Percentiles rank a stretch among this genome's conserved stretches.
Conservation (phyloP, 768 basidiomycete genomes). For the Amanita pseudoporphyria region DNA sequence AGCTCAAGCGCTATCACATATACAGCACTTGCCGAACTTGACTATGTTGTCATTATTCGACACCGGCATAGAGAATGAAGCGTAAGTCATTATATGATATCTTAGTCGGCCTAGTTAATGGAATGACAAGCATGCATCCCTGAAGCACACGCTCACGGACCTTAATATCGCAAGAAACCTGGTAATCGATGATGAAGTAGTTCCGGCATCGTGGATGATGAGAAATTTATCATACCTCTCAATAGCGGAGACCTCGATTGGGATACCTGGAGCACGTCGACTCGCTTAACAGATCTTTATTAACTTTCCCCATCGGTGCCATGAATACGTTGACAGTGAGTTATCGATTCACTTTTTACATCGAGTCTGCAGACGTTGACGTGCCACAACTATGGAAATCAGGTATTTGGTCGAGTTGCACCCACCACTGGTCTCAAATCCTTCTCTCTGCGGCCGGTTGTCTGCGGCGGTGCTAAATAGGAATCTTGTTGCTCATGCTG, state of each 20-base stretch:
- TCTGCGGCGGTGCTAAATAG: conserved; percentile 39
- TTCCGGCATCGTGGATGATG: conserved; percentile 44
- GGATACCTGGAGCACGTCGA: conserved; percentile 46
- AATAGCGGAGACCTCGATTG: conserved; percentile 42
- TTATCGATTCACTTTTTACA: not conserved
- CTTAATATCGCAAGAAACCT: conserved; percentile 46
- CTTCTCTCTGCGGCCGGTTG: conserved; percentile 29
- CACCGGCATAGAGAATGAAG: conserved; percentile 31
- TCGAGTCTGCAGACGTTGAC: not conserved
- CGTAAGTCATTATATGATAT: conserved; percentile 25
- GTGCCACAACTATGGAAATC: conserved; percentile 29
- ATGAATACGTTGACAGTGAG: conserved; percentile 45
- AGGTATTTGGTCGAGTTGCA: conserved; percentile 37
- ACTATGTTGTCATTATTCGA: conserved; percentile 32
- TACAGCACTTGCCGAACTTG: conserved; percentile 46
- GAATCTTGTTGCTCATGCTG: conserved; percentile 50
- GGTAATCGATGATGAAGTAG: conserved; percentile 43
- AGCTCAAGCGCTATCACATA: conserved; percentile 38
- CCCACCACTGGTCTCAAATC: conserved; percentile 41
- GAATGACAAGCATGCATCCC: conserved; percentile 35
- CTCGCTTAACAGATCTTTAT: conserved; percentile 20
- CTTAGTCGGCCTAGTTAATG: conserved; percentile 5
- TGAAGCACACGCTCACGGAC: conserved; percentile 41
- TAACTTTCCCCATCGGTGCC: conserved; percentile 45
- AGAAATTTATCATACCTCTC: conserved; percentile 38